phyloP scores from a whole-genome alignment of 2,329 filamentous ascomycete species.

The Bipolaris cookei region DNA sequence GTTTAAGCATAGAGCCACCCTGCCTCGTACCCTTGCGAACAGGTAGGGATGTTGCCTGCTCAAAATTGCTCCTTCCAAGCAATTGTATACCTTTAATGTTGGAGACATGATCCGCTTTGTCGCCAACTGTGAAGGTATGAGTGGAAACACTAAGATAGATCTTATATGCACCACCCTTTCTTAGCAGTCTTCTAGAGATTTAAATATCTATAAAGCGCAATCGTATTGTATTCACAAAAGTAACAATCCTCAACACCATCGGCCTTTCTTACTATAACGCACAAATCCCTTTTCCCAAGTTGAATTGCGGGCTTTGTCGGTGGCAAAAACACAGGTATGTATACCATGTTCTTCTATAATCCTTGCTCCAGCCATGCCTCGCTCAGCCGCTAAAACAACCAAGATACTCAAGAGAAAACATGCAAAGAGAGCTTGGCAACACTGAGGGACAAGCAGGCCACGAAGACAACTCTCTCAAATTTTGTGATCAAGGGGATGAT shows the following conservation, averaged over 20 bases:
- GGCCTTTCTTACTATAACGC: no score
- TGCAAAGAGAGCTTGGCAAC: not conserved
- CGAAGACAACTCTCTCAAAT: slow-evolving; percentile 2
- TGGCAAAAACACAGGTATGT: not conserved
- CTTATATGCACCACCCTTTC: not conserved
- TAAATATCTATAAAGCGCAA: not conserved
- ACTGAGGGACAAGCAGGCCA: not conserved
- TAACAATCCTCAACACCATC: not conserved
- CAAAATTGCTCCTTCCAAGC: not conserved
- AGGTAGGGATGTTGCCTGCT: not conserved
- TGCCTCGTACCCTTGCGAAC: not conserved
- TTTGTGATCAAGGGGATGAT: not conserved
- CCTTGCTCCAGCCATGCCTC: not conserved
- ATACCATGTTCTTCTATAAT: not conserved
- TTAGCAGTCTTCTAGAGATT: not conserved
- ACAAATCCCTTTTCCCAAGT: not conserved
- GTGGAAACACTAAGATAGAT: not conserved
- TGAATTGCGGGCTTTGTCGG: not conserved
- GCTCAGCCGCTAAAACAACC: not conserved
- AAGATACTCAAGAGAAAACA: not conserved
- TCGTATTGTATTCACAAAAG: not conserved
- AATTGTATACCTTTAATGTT: not conserved
- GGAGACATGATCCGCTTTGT: not conserved
- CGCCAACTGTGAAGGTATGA: not conserved
- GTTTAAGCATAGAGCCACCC: not conserved